phyloP scores from a whole-genome alignment of 2,329 filamentous ascomycete species.

The Curvularia sp. region DNA sequence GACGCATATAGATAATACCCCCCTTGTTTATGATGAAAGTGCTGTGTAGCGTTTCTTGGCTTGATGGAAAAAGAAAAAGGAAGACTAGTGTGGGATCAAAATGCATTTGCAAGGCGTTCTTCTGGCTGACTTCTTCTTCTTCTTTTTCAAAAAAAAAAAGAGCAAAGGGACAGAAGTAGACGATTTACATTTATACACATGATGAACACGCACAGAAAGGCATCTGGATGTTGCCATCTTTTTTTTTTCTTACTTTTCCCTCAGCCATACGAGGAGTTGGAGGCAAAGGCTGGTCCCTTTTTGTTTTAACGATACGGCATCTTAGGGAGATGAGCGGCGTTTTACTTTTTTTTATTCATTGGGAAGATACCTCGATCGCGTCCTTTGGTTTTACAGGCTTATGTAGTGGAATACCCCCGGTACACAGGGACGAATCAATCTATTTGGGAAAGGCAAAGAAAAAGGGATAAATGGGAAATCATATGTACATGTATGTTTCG shows the following conservation, averaged over 20 bases:
- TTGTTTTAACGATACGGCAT: no score
- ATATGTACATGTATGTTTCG: no score
- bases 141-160: no score
- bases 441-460: no score
- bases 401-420: no score
- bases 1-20: conserved; percentile 45
- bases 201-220: not conserved
- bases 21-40: not conserved
- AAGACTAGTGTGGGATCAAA: not conserved
- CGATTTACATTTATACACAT: not conserved
- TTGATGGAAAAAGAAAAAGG: not conserved
- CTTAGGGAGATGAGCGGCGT: no score
- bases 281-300: not conserved
- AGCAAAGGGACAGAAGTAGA: not conserved
- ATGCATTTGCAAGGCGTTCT: conserved; percentile 3
- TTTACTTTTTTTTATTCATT: not conserved
- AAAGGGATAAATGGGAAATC: no score
- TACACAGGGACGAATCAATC: no score
- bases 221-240: not conserved
- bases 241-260: not conserved
- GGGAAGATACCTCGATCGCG: not conserved
- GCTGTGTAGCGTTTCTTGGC: not conserved
- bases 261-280: not conserved
- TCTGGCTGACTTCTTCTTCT: not conserved
- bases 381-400: no score